Conservation (phyloP, 139 green algal genomes). For the Micromonas commoda region DNA sequence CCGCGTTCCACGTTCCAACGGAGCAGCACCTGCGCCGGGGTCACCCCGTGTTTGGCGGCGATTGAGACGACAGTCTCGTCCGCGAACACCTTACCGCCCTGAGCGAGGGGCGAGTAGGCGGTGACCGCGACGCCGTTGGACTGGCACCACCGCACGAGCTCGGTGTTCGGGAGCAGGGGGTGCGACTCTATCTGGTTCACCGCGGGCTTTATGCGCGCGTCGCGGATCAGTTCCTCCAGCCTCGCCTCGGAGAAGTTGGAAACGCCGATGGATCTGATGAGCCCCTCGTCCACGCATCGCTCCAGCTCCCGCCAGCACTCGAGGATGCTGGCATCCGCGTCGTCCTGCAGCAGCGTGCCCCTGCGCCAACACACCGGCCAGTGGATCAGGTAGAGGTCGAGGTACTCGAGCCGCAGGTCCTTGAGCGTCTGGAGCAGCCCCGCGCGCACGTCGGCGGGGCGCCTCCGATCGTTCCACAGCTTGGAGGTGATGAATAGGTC, state of each 20-base stretch:
- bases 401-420: constrained; percentile 19
- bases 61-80: neutral
- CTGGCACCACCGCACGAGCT: constrained; percentile 8
- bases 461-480: constrained; percentile 25
- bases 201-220: neutral
- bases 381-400: constrained; percentile 32
- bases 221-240: constrained; percentile 10
- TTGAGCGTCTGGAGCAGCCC: constrained; percentile 9
- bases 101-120: constrained; percentile 21
- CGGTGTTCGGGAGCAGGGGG: constrained; percentile 6
- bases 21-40: constrained; percentile 50
- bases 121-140: constrained; percentile 7
- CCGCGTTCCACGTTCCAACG: constrained; percentile 63
- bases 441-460: constrained; percentile 13
- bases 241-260: constrained; percentile 25
- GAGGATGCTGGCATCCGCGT: constrained; percentile 14
- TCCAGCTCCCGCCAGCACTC: constrained; percentile 30
- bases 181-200: constrained; percentile 30
- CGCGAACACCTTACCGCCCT: neutral
- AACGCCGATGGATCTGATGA: constrained; percentile 18
- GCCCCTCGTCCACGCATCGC: constrained; percentile 13
- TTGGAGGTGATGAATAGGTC: constrained; percentile 23
- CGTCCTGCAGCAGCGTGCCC: constrained; percentile 1
- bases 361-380: constrained; percentile 15
- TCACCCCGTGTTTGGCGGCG: neutral